phyloP scores from a whole-genome alignment of 2,329 filamentous ascomycete species.

The Didymella pomorum region DNA sequence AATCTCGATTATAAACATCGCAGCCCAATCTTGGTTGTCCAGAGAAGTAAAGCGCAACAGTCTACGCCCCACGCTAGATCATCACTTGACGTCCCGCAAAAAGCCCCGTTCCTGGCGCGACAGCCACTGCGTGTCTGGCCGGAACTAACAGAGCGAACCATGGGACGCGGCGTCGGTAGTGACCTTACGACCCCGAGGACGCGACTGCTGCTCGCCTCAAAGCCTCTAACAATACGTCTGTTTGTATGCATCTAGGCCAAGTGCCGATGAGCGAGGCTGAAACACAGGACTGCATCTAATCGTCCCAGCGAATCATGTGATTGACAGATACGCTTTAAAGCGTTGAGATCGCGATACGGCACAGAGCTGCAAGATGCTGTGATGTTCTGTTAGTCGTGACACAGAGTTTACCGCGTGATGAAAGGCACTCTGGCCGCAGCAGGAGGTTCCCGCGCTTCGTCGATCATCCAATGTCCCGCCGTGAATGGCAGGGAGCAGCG shows the following conservation, averaged over 20 bases:
- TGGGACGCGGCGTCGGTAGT: conserved; percentile 7
- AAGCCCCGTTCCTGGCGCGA: conserved; percentile 17
- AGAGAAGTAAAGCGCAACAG: not conserved
- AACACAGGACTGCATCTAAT: not conserved
- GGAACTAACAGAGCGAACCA: conserved; percentile 11
- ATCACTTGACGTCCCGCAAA: conserved; percentile 1
- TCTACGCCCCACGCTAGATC: not conserved
- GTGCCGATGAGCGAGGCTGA: conserved; percentile 6
- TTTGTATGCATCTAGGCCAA: not conserved
- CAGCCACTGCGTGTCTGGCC: conserved; percentile 16
- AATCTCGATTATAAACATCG: not conserved
- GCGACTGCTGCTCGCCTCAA: not conserved
- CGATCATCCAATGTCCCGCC: conserved; percentile 2
- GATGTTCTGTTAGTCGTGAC: not conserved
- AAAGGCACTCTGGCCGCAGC: not conserved
- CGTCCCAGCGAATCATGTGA: not conserved
- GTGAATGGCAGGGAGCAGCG: conserved; percentile 1
- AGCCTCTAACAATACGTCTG: not conserved
- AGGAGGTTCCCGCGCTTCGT: conserved; percentile 2
- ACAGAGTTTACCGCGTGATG: conserved; percentile 4
- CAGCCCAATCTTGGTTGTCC: conserved; percentile 8
- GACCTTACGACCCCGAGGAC: not conserved
- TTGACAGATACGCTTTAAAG: not conserved
- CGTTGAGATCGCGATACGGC: not conserved
- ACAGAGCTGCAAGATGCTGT: conserved; percentile 5